Percentiles rank a stretch among this genome's conserved stretches.
Conservation (phyloP, 148 eudicot species). For the Nepenthes gracilis region DNA sequence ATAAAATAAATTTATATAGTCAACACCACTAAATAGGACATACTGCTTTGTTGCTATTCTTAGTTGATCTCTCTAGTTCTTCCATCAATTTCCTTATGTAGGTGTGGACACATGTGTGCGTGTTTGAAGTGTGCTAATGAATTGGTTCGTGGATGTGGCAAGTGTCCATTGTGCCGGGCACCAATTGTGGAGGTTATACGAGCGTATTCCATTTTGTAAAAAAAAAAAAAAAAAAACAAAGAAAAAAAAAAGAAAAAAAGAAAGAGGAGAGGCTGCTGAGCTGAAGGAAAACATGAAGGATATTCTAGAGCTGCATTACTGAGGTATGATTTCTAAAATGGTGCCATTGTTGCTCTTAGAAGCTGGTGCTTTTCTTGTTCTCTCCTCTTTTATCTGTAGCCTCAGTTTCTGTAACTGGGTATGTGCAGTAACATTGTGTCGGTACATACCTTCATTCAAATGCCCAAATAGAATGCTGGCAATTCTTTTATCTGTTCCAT, state of each 20-base stretch:
- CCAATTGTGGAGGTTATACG: constrained; percentile 90
- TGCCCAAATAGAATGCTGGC: neutral
- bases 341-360: neutral
- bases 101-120: constrained; percentile 99
- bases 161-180: constrained; percentile 96
- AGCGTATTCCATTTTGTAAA: constrained; percentile 89
- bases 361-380: neutral
- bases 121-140: constrained; percentile 90
- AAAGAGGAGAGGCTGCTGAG: neutral
- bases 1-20: too few relatives aligned
- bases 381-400: neutral
- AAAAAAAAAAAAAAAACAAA: constrained; percentile 9
- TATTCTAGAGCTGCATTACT: neutral
- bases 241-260: constrained; percentile 4
- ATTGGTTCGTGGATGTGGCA: constrained; percentile 84
- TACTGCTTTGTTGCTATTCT: too few relatives aligned
- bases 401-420: neutral
- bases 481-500: neutral
- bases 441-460: neutral
- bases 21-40: too few relatives aligned
- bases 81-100: constrained; percentile 12
- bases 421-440: neutral
- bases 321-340: neutral
- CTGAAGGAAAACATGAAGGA: neutral
- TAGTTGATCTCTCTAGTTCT: too few relatives aligned